Evolutionary conservation across 2,329 filamentous ascomycete species (phyloP).

Genomic region (Hymenotorrendiella dingleyae): DNA sequence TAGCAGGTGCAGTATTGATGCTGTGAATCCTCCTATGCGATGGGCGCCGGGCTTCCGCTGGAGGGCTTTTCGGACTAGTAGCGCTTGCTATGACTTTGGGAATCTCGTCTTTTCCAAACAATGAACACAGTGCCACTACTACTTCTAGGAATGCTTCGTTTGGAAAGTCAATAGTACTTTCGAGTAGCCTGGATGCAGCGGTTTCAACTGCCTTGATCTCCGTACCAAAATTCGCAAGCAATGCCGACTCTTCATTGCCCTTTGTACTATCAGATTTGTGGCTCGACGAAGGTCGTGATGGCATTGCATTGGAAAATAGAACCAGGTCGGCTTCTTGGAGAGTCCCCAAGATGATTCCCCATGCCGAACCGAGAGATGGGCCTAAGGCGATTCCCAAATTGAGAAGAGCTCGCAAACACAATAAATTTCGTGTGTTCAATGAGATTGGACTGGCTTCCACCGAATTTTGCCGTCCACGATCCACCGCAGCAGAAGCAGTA

Average conservation of each 20-base stretch:
- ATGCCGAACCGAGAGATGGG: constrained; percentile 76
- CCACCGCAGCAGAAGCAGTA: constrained; percentile 47
- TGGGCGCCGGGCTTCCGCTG: constrained; percentile 20
- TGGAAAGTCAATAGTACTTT: constrained; percentile 88
- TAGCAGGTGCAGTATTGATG: constrained; percentile 40
- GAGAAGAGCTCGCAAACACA: constrained; percentile 85
- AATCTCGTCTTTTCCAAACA: constrained; percentile 46
- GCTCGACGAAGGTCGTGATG: constrained; percentile 45
- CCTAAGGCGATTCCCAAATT: constrained; percentile 93
- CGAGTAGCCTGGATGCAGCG: constrained; percentile 78
- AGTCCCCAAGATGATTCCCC: constrained; percentile 87
- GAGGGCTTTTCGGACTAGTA: constrained; percentile 18
- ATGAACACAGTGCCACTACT: constrained; percentile 65
- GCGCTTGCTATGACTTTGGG: constrained; percentile 20
- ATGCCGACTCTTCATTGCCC: constrained; percentile 26
- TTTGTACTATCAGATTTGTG: constrained; percentile 40
- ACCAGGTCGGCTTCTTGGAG: constrained; percentile 90
- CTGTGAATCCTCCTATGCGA: constrained; percentile 37
- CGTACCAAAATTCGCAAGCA: constrained; percentile 62
- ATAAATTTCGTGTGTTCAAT: constrained; percentile 80
- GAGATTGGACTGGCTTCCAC: constrained; percentile 46
- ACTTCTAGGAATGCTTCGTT: constrained; percentile 76
- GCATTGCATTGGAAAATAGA: constrained; percentile 53
- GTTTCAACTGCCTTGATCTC: constrained; percentile 87
- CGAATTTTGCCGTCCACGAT: constrained; percentile 54